Base-by-base conservation (phyloP, 371 early-diverging fungal species). In the Circinella minor region DNA sequence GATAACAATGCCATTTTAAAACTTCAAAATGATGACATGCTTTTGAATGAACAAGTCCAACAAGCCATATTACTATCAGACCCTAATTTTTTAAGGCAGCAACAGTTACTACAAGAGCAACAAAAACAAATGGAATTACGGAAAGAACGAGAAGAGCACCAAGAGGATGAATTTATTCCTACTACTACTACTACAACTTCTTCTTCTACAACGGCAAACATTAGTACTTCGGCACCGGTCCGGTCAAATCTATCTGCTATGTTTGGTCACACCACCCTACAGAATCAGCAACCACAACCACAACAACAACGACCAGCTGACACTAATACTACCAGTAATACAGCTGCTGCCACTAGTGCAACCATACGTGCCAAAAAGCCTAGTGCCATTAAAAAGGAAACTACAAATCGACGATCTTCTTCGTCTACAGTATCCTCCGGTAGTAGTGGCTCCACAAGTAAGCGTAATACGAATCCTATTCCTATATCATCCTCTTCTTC, bases 41-140 rank as follows among this genome's bases (percentile, higher is more conserved):
- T 73, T n/a, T 60, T 74, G 11, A 51, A 43, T 7, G 74, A 74
- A 8, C 70, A 66, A 54, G 70, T 66, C 8, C 70, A 76, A 18
- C 76, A 76, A 55, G 77, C 71, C 11, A 76, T 76, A 66, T 63
- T 76, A 47, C 46, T 76, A 55, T 72, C 73, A 14, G 77, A 76
- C 47, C 77, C 77, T 4, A 71, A 68, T 15, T 76, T 76, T 66
- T 14, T 73, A 36, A 67, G 68, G 39, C 77, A 76, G 36, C 77
- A 76, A 36, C 77, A 76, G 47, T 65, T 73, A 27, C 38, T 73
- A 46, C 77, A 76, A 59, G 77, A 76, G 46, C 71, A 71, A 46
- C 64, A 74, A 39, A 64, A 61, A 48, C 59, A 47, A 57, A 71
- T 67, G 72, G 61, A 71, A 37, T 38, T 66, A 27, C 38, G 68